Base-by-base conservation (phyloP, 2,329 filamentous ascomycete species). In the Tolypocladium amazonense region DNA sequence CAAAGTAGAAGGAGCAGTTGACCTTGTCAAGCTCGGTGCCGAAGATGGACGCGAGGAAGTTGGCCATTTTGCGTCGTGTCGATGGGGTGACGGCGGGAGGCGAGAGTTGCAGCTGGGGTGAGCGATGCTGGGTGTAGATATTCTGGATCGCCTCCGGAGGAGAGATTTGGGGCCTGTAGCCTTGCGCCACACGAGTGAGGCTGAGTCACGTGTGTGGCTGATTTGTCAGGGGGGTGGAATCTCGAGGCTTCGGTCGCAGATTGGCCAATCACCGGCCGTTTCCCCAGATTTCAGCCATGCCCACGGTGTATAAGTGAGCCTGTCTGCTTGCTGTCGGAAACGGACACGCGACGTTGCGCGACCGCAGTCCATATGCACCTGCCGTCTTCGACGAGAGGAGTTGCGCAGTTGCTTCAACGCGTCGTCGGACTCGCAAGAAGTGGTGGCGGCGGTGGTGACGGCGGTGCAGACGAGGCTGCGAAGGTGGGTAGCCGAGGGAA, bases 11-110 rank as follows among this genome's bases (percentile, higher is more conserved):
- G 60, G 89, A 94, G 85, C 94, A 97, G 84, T 97, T 97, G 81
- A 97, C 92, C 74, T 93, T 99, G 87, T 99, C 94, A 77, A 97
- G 94, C 83, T 99, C 94, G 37, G 94, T 99, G 71, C 94, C 94
- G 82, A 99, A 99, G 79, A 99, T 99, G 73, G 92, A 96, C 71
- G 94, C 94, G 75, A 99, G 89, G 75, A 97, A 97, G 82, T 97
- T 97, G 72, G 92, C 92, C 92, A 96, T 96, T 61, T 57, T 76
- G 68, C 62, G 39, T 43, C n/a, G 54, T 33, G 58, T 47, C 30
- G 30, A 61, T 39, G 59, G 54, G 27, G 41, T 7, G 45, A 37
- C 58, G 39, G 41, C 59, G 39, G 56, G 60, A 43, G 43, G 53
- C 37, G 47, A 39, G 30, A 56, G 56, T 43, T 60, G 53, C 43